These are phyloP conservation scores for Davidsoniella virescens DNA, from an alignment of 2,329 filamentous ascomycete species.

Conservation along the genomic window DNA sequence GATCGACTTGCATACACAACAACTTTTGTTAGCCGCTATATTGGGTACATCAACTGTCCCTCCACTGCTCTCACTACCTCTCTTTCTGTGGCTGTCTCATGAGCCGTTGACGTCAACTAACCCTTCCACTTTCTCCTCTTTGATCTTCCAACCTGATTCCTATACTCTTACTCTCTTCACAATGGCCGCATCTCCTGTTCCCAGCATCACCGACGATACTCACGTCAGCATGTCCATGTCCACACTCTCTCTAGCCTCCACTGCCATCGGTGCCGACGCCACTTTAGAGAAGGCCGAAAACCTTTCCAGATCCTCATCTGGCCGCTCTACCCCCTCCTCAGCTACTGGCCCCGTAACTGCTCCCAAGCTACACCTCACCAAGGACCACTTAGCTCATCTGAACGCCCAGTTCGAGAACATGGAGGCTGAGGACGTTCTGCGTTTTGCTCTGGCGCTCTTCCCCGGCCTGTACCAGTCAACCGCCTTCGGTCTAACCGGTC, in stretches of 20 bases:
- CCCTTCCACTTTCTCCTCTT: background rate
- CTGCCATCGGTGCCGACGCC: conserved; percentile 18
- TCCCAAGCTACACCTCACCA: conserved; percentile 70
- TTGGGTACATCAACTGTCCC: conserved; percentile 8
- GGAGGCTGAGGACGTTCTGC: conserved; percentile 77
- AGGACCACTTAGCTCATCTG: conserved; percentile 74
- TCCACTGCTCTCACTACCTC: background rate
- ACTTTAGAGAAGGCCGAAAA: conserved; percentile 30
- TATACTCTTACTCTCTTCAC: background rate
- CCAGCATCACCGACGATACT: conserved; percentile 7
- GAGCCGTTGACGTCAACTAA: background rate
- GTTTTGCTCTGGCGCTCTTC: conserved; percentile 81
- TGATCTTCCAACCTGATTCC: background rate
- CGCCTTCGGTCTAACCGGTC: conserved; percentile 65
- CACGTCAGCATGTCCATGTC: conserved; percentile 6
- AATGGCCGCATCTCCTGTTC: conserved; percentile 10
- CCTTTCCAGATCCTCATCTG: conserved; percentile 77
- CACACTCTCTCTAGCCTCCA: conserved; percentile 11
- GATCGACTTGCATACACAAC: background rate
- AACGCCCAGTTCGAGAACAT: conserved; percentile 81
- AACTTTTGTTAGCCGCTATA: background rate
- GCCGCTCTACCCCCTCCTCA: conserved; percentile 23
- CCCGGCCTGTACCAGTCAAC: conserved; percentile 80
- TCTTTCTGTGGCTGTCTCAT: background rate
- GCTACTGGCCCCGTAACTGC: conserved; percentile 25